These are phyloP conservation scores for Lipomyces kockii DNA, from an alignment of 805 yeast species.

Conservation along the genomic window DNA sequence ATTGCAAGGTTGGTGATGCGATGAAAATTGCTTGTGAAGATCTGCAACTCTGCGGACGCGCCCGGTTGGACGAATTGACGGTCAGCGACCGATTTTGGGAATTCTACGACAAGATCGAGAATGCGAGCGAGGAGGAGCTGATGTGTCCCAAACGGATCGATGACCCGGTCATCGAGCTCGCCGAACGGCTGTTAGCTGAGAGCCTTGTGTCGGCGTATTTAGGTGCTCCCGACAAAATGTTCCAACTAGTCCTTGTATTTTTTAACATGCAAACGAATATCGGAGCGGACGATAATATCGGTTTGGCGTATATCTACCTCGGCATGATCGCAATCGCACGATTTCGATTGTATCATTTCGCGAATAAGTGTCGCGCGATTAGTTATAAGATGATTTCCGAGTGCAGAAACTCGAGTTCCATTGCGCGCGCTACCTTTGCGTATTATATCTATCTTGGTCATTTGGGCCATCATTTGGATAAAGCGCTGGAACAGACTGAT, in stretches of 20 bases:
- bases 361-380: conserved; percentile 12
- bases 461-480: conserved; percentile 2
- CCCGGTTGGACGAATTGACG: neutral
- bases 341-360: conserved; percentile 24
- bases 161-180: neutral
- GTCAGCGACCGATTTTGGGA: conserved; percentile 21
- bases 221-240: conserved; percentile 24
- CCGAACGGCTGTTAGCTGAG: conserved; percentile 15
- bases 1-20: neutral
- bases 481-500: neutral
- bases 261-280: conserved; percentile 13
- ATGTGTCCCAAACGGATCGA: conserved; percentile 9
- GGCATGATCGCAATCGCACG: conserved; percentile 30
- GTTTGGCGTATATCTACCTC: conserved; percentile 24
- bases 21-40: neutral
- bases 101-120: conserved; percentile 16
- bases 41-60: conserved; percentile 12
- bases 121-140: conserved; percentile 26
- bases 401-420: conserved; percentile 9
- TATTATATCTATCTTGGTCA: conserved; percentile 22
- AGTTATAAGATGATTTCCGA: conserved; percentile 9
- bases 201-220: conserved; percentile 18
- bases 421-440: conserved; percentile 18
- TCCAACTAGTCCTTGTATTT: conserved; percentile 8
- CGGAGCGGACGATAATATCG: conserved; percentile 27